Evolutionary conservation across 805 yeast genomes (phyloP).

Genomic region (Starmerella powellii): DNA sequence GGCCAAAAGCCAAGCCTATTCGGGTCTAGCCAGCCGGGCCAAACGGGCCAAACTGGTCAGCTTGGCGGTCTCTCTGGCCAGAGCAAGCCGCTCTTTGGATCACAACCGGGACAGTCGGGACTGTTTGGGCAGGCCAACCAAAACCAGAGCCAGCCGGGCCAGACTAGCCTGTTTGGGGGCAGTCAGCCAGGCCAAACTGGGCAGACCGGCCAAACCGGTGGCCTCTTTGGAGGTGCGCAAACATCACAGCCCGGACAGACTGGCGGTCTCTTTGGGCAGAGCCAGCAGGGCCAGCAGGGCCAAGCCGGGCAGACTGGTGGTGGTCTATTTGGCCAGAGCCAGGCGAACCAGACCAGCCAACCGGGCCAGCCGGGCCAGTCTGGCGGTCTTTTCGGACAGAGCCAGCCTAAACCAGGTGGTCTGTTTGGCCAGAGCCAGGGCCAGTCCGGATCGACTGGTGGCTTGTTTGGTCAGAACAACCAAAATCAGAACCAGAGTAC

Average conservation of each 20-base stretch:
- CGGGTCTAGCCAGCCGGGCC: too few species aligned
- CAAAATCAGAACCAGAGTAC: not conserved
- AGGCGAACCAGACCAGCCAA: not conserved
- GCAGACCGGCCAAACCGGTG: constrained; percentile 5
- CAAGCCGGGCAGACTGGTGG: constrained; percentile 1
- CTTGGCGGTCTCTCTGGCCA: too few species aligned
- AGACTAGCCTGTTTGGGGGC: too few species aligned
- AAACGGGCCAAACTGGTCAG: too few species aligned
- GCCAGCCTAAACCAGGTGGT: constrained; percentile 5
- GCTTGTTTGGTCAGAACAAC: constrained; percentile 5
- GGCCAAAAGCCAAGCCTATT: not conserved
- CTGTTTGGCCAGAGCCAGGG: constrained; percentile 4
- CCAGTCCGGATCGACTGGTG: constrained; percentile 1
- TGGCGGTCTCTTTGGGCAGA: constrained; percentile 8
- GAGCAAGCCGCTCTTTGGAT: not conserved
- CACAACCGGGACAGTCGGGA: not conserved
- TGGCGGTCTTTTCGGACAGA: constrained; percentile 1
- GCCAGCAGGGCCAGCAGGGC: not conserved
- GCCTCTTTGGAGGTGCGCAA: constrained; percentile 3
- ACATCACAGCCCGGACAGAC: not conserved
- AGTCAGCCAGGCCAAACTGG: too few species aligned
- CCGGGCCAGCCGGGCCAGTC: not conserved
- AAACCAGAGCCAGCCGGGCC: too few species aligned
- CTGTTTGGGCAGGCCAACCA: constrained; percentile 5
- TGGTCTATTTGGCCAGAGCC: constrained; percentile 8